Base-by-base conservation (phyloP, 108 stramenopile species). In the Nannochloropsis salina region DNA sequence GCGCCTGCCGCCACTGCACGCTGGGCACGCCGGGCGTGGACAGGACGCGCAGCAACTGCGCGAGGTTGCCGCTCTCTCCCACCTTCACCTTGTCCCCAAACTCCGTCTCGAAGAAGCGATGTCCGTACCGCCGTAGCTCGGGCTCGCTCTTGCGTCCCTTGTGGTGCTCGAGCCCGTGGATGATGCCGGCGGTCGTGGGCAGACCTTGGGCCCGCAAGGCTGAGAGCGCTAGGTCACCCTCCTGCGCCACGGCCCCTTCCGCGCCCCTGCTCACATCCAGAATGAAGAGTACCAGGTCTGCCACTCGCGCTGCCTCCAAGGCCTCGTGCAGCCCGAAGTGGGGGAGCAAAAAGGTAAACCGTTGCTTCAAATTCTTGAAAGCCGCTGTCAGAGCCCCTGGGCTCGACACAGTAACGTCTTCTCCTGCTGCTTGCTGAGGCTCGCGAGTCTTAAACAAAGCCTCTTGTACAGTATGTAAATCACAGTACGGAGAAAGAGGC, bases 151-250 rank as follows among this genome's bases (percentile, higher is more conserved):
- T 90, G 9, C 80, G 45, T 8, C 45, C 81, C 3, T 47, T 90
- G 82, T 42, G 42, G 81, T 51, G 85, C 89, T 93, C 83, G 91
- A 92, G 80, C 45, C 90, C 89, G 80, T 90, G 90, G 12, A 96
- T 80, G 84, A 96, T 85, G 41, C 96, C 96, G n/a, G 96, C 91
- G 12, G 94, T 91, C 22, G 95, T 90, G 9, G 99, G 97, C 42
- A 97, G 85, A n/a, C 97, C 99, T 87, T 96, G 95, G 20, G 94
- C 94, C 90, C 98, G 98, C 84, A 98, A 83, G 8, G 95, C 94
- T n/a, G 94, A 86, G 86, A 98, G 86, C 11, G 96, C 92, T 83
- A 94, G 90, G 87, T 97, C 96, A 15, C 96, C 96, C 41, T 93
- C 87, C 85, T 90, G 87, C 44, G 42, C 88, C 20, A 91, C 42